phyloP scores from a whole-genome alignment of 169 alveolate species.

The Plasmodium gallinaceum region DNA sequence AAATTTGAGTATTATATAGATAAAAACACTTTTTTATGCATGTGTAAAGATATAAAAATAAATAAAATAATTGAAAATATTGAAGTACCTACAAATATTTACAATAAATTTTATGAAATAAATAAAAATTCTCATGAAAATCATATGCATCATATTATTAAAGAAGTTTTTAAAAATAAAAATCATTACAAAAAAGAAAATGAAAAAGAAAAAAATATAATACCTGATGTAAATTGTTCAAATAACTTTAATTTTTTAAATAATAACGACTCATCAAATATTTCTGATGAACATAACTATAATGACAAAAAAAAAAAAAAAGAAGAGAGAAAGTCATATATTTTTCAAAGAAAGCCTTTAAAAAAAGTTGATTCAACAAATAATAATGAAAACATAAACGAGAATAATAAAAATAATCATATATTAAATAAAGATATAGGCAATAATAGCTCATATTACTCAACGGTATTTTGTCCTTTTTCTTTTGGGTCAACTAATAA shows the following conservation, averaged over 20 bases:
- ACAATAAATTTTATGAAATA: slow-evolving; percentile 30
- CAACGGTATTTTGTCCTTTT: slow-evolving; percentile 73
- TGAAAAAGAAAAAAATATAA: background rate
- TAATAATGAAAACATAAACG: background rate
- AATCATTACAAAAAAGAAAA: slow-evolving; percentile 2
- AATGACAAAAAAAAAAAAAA: background rate
- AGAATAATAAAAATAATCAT: background rate
- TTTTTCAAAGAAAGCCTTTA: background rate
- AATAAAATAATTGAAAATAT: slow-evolving; percentile 67
- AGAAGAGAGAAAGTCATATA: background rate
- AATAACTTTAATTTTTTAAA: slow-evolving; percentile 8
- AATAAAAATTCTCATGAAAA: slow-evolving; percentile 46
- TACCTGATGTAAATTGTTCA: slow-evolving; percentile 9
- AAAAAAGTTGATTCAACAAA: background rate
- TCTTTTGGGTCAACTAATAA: slow-evolving; percentile 50
- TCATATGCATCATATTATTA: slow-evolving; percentile 68
- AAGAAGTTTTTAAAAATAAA: slow-evolving; percentile 33
- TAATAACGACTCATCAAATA: slow-evolving; percentile 8
- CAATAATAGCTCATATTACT: slow-evolving; percentile 27
- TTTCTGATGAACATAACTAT: background rate
- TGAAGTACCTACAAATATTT: slow-evolving; percentile 31
- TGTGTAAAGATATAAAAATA: slow-evolving; percentile 78
- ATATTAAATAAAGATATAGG: background rate
- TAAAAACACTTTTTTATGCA: slow-evolving; percentile 68
- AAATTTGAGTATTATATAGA: slow-evolving; percentile 75